Percentiles rank a stretch among this genome's conserved stretches.
Evolutionary conservation across 495 filamentous ascomycete genomes (phyloP).

Genomic region (Lindgomyces ingoldianus): DNA sequence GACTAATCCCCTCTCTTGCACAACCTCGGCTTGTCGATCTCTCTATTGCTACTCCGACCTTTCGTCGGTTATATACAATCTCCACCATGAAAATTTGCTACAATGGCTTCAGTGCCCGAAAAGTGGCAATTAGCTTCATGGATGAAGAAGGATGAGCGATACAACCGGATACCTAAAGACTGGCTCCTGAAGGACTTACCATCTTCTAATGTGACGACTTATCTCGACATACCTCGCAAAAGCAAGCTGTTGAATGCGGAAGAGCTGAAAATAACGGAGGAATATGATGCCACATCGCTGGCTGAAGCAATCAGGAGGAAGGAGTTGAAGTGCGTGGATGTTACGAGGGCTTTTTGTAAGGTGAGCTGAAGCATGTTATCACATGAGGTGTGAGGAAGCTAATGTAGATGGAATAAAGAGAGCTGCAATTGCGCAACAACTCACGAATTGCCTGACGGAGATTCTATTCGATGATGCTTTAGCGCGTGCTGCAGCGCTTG

Average conservation of each 20-base stretch:
- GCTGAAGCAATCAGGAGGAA: slow-evolving; percentile 51
- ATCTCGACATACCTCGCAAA: slow-evolving; percentile 41
- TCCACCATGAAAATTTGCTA: neutral
- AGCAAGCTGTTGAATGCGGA: slow-evolving; percentile 51
- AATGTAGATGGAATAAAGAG: slow-evolving; percentile 25
- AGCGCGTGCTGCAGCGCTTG: slow-evolving; percentile 41
- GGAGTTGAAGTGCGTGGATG: slow-evolving; percentile 56
- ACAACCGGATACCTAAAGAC: slow-evolving; percentile 41
- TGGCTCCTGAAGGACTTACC: slow-evolving; percentile 36
- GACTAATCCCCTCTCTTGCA: neutral
- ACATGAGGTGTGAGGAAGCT: neutral
- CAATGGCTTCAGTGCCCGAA: neutral
- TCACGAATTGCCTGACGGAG: slow-evolving; percentile 49
- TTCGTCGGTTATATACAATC: neutral
- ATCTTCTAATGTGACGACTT: slow-evolving; percentile 19
- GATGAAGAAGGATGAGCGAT: slow-evolving; percentile 44
- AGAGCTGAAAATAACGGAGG: slow-evolving; percentile 63
- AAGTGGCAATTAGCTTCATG: slow-evolving; percentile 42
- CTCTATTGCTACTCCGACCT: neutral
- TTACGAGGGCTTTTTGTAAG: slow-evolving; percentile 63
- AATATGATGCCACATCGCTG: slow-evolving; percentile 55
- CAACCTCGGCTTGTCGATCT: neutral
- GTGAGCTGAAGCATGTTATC: slow-evolving; percentile 34
- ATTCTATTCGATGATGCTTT: slow-evolving; percentile 46
- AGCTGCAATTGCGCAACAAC: slow-evolving; percentile 47